Percentiles rank a stretch among this genome's conserved stretches.
Evolutionary conservation across 2,329 filamentous ascomycete species (phyloP).

Genomic region (Periconia sp.): DNA sequence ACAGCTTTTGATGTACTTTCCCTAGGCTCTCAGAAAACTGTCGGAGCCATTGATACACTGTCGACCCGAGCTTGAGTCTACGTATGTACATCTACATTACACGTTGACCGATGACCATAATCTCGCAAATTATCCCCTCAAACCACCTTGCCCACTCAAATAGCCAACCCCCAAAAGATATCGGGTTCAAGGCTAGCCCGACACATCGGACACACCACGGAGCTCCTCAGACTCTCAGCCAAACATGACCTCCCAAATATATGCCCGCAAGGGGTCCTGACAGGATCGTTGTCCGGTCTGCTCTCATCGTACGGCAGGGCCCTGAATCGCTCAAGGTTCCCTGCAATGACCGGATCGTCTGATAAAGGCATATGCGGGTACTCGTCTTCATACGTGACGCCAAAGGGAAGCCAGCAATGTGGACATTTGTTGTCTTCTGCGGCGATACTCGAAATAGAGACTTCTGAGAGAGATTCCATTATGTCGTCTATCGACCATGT

Average conservation of each 20-base stretch:
- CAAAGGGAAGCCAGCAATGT: constrained; percentile 17
- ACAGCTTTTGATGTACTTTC: no score
- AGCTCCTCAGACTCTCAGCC: constrained; percentile 7
- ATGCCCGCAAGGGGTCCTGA: constrained; percentile 16
- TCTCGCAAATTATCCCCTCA: no score
- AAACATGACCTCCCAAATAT: constrained; percentile 15
- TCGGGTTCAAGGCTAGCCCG: no score
- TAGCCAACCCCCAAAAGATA: no score
- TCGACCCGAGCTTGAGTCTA: no score
- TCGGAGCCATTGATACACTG: no score
- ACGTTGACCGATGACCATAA: no score
- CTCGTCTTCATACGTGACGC: constrained; percentile 11
- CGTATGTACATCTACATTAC: no score
- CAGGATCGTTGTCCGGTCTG: constrained; percentile 11
- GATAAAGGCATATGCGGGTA: neutral
- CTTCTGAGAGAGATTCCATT: constrained; percentile 6
- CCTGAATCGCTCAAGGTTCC: neutral
- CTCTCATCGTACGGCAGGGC: constrained; percentile 6
- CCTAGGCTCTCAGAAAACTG: no score
- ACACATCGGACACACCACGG: constrained; percentile 13
- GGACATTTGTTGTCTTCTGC: constrained; percentile 11
- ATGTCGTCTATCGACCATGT: no score
- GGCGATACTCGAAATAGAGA: constrained; percentile 8
- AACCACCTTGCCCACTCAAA: no score
- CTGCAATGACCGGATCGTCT: neutral